Evolutionary conservation across 768 basidiomycete genomes (phyloP).

Genomic region (Russula emetica): DNA sequence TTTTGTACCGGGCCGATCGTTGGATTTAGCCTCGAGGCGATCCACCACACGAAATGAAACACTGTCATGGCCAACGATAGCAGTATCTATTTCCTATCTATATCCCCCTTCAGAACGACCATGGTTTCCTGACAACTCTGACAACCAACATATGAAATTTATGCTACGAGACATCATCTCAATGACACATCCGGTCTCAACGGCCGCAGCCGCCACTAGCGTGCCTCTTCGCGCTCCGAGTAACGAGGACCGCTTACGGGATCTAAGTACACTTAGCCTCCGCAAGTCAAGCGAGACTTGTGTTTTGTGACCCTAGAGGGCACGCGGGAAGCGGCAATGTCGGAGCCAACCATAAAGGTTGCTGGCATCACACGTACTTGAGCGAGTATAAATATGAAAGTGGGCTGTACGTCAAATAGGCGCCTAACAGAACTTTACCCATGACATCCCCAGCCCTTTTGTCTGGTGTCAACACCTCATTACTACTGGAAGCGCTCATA

Average conservation of each 20-base stretch:
- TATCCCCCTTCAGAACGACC: background rate
- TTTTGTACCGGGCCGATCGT: constrained; percentile 6
- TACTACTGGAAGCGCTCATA: constrained; percentile 21
- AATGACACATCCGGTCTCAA: background rate
- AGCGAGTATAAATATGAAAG: constrained; percentile 24
- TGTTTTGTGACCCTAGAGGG: constrained; percentile 12
- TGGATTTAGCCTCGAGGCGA: constrained; percentile 16
- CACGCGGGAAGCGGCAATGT: constrained; percentile 25
- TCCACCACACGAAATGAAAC: constrained; percentile 9
- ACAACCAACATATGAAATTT: constrained; percentile 4
- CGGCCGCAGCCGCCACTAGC: background rate
- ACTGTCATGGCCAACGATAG: constrained; percentile 1
- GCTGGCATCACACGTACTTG: constrained; percentile 10
- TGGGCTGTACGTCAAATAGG: constrained; percentile 15
- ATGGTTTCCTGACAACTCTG: background rate
- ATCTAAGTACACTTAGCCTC: constrained; percentile 16
- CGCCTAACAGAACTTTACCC: constrained; percentile 18
- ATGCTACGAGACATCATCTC: background rate
- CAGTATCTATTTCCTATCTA: background rate
- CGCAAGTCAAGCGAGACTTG: constrained; percentile 22
- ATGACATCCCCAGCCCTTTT: constrained; percentile 22
- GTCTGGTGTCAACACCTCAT: constrained; percentile 16
- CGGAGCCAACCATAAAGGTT: constrained; percentile 23
- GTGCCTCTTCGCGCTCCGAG: constrained; percentile 6
- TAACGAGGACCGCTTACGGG: constrained; percentile 21